These are phyloP conservation scores for Geotrichum bryndzae DNA, from an alignment of 1,139 yeast genomes.

Conservation along the genomic window DNA sequence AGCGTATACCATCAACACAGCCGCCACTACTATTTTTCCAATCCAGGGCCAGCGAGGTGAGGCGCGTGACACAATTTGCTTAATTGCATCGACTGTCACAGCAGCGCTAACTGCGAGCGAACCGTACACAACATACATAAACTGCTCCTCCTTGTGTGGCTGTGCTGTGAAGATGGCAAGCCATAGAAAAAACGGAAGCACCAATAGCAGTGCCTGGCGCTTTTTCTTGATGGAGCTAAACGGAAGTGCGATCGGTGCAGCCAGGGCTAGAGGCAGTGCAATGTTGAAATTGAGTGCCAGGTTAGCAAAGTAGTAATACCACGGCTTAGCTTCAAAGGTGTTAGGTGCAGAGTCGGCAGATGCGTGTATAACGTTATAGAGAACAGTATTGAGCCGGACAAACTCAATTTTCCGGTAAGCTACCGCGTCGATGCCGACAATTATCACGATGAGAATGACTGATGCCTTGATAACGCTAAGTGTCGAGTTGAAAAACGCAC, in stretches of 20 bases:
- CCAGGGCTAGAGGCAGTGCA: constrained; percentile 43
- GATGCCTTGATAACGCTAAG: constrained; percentile 13
- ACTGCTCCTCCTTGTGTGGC: constrained; percentile 92
- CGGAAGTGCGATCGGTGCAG: constrained; percentile 35
- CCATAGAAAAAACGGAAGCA: constrained; percentile 57
- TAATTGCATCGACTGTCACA: constrained; percentile 34
- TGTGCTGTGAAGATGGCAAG: constrained; percentile 57
- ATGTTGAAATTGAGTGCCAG: constrained; percentile 68
- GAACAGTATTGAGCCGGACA: constrained; percentile 77
- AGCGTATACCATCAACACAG: constrained; percentile 6
- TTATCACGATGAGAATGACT: constrained; percentile 25
- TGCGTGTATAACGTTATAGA: constrained; percentile 74
- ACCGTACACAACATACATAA: constrained; percentile 78
- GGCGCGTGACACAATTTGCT: neutral
- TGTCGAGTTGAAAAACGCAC: constrained; percentile 10
- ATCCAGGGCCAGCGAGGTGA: neutral
- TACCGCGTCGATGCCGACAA: constrained; percentile 53
- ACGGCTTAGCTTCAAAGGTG: constrained; percentile 86
- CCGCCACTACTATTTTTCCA: neutral
- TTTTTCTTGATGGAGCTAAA: constrained; percentile 12
- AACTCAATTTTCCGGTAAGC: constrained; percentile 58
- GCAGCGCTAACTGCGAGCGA: constrained; percentile 61
- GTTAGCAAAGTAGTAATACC: constrained; percentile 64
- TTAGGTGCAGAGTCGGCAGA: constrained; percentile 71
- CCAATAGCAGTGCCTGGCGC: constrained; percentile 13